Conservation (phyloP, 345 rosid species). For the Lumnitzera racemosa region DNA sequence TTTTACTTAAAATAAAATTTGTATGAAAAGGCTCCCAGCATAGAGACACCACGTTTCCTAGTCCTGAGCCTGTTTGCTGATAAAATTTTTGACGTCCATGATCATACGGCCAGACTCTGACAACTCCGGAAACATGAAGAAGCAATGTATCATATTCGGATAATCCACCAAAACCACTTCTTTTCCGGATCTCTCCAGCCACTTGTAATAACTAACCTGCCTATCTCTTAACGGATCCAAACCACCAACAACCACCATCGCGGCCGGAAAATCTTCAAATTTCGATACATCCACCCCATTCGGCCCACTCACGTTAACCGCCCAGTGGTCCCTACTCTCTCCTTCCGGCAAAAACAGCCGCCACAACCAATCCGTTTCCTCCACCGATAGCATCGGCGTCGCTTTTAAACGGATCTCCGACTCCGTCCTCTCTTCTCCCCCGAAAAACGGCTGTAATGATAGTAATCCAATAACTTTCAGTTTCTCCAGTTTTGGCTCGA, state of each 20-base stretch:
- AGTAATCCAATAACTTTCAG: constrained; percentile 43
- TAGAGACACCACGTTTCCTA: too few relatives aligned
- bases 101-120: constrained; percentile 40
- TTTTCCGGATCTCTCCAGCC: constrained; percentile 67
- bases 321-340: constrained; percentile 45
- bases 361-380: constrained; percentile 53
- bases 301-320: constrained; percentile 41
- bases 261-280: constrained; percentile 47
- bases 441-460: constrained; percentile 74
- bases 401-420: constrained; percentile 38
- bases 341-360: constrained; percentile 50
- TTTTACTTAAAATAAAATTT: too few relatives aligned
- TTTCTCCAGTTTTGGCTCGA: constrained; percentile 5
- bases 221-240: constrained; percentile 83
- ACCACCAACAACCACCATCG: constrained; percentile 45
- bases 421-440: constrained; percentile 71
- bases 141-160: constrained; percentile 69
- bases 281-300: constrained; percentile 32
- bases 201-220: constrained; percentile 60
- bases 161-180: constrained; percentile 51
- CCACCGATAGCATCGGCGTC: constrained; percentile 30
- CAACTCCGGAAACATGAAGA: constrained; percentile 70
- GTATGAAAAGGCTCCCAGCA: too few relatives aligned
- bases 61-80: constrained; percentile 5
- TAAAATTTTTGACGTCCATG: constrained; percentile 42